A percentile compares a stretch with the other conserved stretches of the same genome.
Evolutionary conservation across 1,139 yeast genomes (phyloP).

Genomic region (Geotrichum bryndzae): DNA sequence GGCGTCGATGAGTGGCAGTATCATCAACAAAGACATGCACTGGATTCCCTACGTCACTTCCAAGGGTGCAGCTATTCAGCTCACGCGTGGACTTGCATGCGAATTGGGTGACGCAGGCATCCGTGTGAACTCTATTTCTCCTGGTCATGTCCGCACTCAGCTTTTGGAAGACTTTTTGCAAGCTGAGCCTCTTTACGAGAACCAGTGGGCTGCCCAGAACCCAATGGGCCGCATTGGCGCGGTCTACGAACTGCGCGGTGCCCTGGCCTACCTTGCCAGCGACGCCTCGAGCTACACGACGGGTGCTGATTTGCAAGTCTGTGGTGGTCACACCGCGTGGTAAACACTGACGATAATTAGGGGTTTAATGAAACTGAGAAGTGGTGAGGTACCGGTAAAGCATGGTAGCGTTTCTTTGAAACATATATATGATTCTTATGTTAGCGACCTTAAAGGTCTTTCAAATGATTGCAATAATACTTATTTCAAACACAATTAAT

Average conservation of each 20-base stretch:
- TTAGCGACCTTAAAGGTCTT: no score
- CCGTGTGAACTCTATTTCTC: slow-evolving; percentile 51
- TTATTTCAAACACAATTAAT: no score
- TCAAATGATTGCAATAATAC: no score
- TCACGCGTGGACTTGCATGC: slow-evolving; percentile 49
- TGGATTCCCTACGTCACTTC: slow-evolving; percentile 55
- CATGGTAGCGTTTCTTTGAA: no score
- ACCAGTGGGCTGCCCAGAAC: slow-evolving; percentile 32
- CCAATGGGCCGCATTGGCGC: slow-evolving; percentile 31
- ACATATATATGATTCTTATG: no score
- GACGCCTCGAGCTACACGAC: slow-evolving; percentile 71
- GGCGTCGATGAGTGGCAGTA: slow-evolving; percentile 53
- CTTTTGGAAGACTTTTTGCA: slow-evolving; percentile 27
- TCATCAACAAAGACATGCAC: slow-evolving; percentile 49
- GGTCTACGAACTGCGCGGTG: slow-evolving; percentile 62
- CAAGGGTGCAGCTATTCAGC: slow-evolving; percentile 53
- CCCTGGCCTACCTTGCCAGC: slow-evolving; percentile 65
- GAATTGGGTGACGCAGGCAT: slow-evolving; percentile 42
- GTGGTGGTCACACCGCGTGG: slow-evolving; percentile 73
- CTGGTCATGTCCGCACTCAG: slow-evolving; percentile 45
- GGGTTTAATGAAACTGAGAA: no score
- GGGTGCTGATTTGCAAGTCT: slow-evolving; percentile 69
- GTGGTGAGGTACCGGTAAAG: no score
- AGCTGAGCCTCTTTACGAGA: slow-evolving; percentile 29
- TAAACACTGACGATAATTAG: slow-evolving; percentile 22